These are phyloP conservation scores for Haplosporangium sp. DNA, from an alignment of 371 early-diverging fungal genomes.

Conservation along the genomic window DNA sequence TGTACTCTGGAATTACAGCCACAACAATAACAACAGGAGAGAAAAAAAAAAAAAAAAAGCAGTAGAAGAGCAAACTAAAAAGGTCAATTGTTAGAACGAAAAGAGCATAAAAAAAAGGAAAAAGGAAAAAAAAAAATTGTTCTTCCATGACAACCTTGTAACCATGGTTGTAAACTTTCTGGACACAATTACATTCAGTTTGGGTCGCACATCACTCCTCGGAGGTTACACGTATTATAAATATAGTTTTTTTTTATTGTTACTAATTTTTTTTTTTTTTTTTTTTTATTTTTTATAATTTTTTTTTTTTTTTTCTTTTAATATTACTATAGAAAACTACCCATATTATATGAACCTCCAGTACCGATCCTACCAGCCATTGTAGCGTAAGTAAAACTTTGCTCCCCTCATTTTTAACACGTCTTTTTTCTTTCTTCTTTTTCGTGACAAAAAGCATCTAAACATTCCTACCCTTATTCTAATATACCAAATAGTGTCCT, in stretches of 20 bases:
- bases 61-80: not conserved
- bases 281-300: not conserved
- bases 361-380: slow-evolving; percentile 39
- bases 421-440: not conserved
- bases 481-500: slow-evolving; percentile 21
- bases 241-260: not conserved
- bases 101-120: too few relatives aligned
- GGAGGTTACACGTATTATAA: slow-evolving; percentile 26
- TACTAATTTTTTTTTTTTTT: not conserved
- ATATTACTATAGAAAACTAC: slow-evolving; percentile 25
- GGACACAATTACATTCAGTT: too few relatives aligned
- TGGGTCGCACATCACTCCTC: not conserved
- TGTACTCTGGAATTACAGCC: not conserved
- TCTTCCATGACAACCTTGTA: too few relatives aligned
- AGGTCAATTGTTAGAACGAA: too few relatives aligned
- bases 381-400: slow-evolving; percentile 30
- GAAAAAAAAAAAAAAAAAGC: not conserved
- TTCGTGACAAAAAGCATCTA: not conserved
- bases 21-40: too few relatives aligned
- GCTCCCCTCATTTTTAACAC: not conserved
- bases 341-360: slow-evolving; percentile 26
- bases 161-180: too few relatives aligned
- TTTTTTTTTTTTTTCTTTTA: not conserved
- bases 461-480: not conserved
- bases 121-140: too few relatives aligned